These are phyloP conservation scores for Lactarius psammicola DNA, from an alignment of 768 basidiomycete genomes.

Conservation along the genomic window DNA sequence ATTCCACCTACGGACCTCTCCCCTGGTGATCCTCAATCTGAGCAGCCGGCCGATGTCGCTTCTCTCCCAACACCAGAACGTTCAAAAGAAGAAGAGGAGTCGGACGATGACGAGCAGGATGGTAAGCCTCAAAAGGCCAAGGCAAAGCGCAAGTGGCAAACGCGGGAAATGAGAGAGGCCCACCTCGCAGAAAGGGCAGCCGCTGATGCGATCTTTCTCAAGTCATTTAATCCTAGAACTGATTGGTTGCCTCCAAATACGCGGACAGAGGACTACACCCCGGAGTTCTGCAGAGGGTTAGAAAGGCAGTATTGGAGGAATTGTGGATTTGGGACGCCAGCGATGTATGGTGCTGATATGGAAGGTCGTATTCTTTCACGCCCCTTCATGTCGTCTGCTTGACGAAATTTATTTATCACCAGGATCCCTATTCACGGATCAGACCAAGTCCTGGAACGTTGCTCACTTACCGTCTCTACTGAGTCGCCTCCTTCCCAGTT, in stretches of 20 bases:
- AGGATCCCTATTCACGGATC: conserved; percentile 72
- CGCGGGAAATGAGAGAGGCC: conserved; percentile 47
- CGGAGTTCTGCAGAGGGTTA: conserved; percentile 81
- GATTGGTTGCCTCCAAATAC: conserved; percentile 84
- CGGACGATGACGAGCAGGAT: conserved; percentile 31
- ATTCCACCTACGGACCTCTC: conserved; percentile 1
- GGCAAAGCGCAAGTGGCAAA: conserved; percentile 43
- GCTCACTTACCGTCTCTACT: conserved; percentile 84
- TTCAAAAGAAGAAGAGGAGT: conserved; percentile 29
- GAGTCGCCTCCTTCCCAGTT: conserved; percentile 68
- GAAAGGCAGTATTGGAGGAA: conserved; percentile 93
- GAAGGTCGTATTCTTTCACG: conserved; percentile 55
- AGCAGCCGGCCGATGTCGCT: conserved; percentile 1
- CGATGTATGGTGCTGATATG: conserved; percentile 98
- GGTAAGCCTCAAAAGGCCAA: conserved; percentile 38
- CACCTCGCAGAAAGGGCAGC: conserved; percentile 47
- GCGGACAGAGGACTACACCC: conserved; percentile 72
- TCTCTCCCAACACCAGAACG: conserved; percentile 25
- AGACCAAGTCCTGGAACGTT: conserved; percentile 91
- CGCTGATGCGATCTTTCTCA: conserved; percentile 55
- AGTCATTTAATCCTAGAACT: conserved; percentile 64
- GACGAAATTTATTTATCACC: neutral
- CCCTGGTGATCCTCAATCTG: neutral
- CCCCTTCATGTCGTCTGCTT: neutral
- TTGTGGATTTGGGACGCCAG: conserved; percentile 81